A percentile compares a stretch with the other conserved stretches of the same genome.
These are phyloP conservation scores for Phialocephala sp. DNA, from an alignment of 2,329 filamentous ascomycete species.

Conservation along the genomic window DNA sequence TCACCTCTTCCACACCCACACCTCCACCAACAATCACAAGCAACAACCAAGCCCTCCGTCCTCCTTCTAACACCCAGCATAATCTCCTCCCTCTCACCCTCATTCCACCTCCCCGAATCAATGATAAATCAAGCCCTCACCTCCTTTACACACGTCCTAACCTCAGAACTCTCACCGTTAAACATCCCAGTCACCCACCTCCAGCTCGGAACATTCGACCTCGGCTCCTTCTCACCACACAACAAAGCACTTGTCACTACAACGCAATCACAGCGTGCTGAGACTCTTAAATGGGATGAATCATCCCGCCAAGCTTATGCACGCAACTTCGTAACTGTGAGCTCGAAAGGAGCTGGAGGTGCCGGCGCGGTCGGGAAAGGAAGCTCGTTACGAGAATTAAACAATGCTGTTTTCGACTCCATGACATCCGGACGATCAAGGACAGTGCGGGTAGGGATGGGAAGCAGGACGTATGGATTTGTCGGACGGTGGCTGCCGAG, in stretches of 20 bases:
- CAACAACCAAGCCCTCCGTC: constrained; percentile 64
- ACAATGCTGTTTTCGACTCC: constrained; percentile 90
- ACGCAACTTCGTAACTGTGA: constrained; percentile 64
- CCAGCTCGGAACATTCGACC: constrained; percentile 90
- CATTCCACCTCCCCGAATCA: constrained; percentile 85
- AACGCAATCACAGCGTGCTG: constrained; percentile 53
- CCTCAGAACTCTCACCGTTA: constrained; percentile 77
- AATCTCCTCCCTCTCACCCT: constrained; percentile 77
- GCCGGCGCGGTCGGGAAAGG: constrained; percentile 34
- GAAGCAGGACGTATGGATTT: constrained; percentile 82
- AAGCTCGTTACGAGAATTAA: constrained; percentile 77
- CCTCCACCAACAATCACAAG: constrained; percentile 44
- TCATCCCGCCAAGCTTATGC: constrained; percentile 65
- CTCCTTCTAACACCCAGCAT: constrained; percentile 81
- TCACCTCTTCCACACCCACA: constrained; percentile 49
- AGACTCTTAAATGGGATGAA: constrained; percentile 69
- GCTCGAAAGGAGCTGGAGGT: constrained; percentile 56
- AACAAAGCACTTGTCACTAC: constrained; percentile 41
- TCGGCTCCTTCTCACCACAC: constrained; percentile 66
- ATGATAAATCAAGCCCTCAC: constrained; percentile 61
- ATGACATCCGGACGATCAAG: constrained; percentile 65
- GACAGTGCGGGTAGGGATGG: constrained; percentile 81
- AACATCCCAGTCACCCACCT: constrained; percentile 83
- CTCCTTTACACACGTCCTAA: constrained; percentile 81
- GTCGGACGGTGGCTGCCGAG: constrained; percentile 82